Conservation (phyloP, 768 basidiomycete species). For the Trametes meyenii region DNA sequence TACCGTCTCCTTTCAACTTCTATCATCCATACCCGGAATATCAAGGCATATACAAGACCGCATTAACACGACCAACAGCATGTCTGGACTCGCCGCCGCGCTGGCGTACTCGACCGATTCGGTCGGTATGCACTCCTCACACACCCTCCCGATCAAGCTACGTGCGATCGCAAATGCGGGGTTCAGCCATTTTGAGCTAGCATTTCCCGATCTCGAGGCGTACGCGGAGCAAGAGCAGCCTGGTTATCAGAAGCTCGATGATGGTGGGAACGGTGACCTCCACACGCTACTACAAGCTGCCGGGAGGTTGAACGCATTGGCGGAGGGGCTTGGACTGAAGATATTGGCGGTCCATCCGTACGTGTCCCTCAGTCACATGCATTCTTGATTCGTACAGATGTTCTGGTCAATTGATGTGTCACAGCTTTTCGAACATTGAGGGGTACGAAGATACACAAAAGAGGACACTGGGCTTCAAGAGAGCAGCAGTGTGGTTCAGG, state of each 20-base stretch:
- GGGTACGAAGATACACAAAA: slow-evolving; percentile 30
- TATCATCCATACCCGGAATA: neutral
- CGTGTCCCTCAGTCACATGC: slow-evolving; percentile 5
- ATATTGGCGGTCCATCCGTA: slow-evolving; percentile 36
- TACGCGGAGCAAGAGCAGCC: slow-evolving; percentile 26
- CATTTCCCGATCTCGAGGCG: slow-evolving; percentile 34
- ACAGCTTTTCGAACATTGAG: slow-evolving; percentile 33
- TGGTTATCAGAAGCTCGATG: slow-evolving; percentile 30
- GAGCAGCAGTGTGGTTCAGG: slow-evolving; percentile 33
- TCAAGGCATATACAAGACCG: neutral
- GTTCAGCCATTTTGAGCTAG: slow-evolving; percentile 32
- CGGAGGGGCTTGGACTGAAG: slow-evolving; percentile 28
- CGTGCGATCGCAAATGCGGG: slow-evolving; percentile 35
- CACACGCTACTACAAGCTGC: slow-evolving; percentile 27
- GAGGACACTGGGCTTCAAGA: slow-evolving; percentile 20
- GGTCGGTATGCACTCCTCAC: slow-evolving; percentile 36
- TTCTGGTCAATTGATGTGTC: neutral
- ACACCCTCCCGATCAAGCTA: slow-evolving; percentile 34
- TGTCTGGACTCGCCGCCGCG: slow-evolving; percentile 10
- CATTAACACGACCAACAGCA: neutral
- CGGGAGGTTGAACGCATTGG: slow-evolving; percentile 23
- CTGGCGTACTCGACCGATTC: slow-evolving; percentile 36
- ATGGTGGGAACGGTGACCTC: slow-evolving; percentile 29
- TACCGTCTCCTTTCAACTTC: neutral
- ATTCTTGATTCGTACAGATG: too few relatives aligned